Conservation (phyloP, 805 yeast species). For the Yarrowia sp. region DNA sequence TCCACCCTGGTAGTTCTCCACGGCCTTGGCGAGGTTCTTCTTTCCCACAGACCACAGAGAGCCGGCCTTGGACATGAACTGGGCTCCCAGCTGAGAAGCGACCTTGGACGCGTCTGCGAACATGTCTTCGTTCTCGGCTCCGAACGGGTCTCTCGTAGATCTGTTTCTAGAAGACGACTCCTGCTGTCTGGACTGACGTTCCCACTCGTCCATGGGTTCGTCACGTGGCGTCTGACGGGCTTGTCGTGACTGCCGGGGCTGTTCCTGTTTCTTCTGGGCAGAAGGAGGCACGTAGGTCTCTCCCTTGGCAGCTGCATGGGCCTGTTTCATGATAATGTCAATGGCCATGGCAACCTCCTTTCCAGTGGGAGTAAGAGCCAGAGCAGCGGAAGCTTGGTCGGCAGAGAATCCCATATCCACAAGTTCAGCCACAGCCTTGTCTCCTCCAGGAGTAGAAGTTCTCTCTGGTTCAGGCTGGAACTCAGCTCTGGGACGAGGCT, state of each 20-base stretch:
- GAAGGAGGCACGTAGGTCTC: conserved; percentile 14
- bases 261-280: not conserved
- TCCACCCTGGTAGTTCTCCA: conserved; percentile 51
- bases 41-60: conserved; percentile 55
- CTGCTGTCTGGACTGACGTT: not conserved
- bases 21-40: conserved; percentile 57
- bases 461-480: conserved; percentile 1
- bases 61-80: conserved; percentile 58
- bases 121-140: not conserved
- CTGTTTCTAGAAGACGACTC: not conserved
- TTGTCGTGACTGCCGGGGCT: not conserved
- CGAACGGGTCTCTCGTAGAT: not conserved
- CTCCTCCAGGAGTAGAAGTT: conserved; percentile 28
- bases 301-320: conserved; percentile 44
- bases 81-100: conserved; percentile 41
- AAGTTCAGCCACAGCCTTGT: conserved; percentile 56
- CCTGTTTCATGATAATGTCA: conserved; percentile 58
- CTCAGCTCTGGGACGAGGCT: not conserved
- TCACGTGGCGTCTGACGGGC: not conserved
- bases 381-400: conserved; percentile 58
- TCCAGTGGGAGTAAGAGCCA: conserved; percentile 51
- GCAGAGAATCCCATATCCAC: conserved; percentile 76
- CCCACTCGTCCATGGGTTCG: conserved; percentile 1
- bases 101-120: conserved; percentile 9
- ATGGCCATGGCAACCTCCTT: conserved; percentile 63